phyloP scores from a whole-genome alignment of 768 basidiomycete genomes.

The Hemileccinum rubropunctum region DNA sequence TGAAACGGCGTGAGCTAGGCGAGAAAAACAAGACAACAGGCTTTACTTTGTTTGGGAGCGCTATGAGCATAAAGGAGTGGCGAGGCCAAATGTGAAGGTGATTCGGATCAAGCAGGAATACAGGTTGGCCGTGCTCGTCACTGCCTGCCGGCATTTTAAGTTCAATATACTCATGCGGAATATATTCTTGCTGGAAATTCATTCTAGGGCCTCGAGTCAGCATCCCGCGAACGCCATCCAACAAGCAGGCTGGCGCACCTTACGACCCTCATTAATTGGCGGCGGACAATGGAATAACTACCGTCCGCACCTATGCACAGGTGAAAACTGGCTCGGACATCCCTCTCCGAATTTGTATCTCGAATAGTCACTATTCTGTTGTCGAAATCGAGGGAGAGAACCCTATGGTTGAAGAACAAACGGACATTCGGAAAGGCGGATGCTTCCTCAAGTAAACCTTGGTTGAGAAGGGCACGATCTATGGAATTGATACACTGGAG shows the following conservation, averaged over 20 bases:
- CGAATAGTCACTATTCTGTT: constrained; percentile 51
- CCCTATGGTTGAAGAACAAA: constrained; percentile 79
- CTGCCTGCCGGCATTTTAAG: constrained; percentile 87
- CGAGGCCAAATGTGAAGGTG: constrained; percentile 99
- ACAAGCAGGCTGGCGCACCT: constrained; percentile 51
- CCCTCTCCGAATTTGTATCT: constrained; percentile 42
- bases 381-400: constrained; percentile 75
- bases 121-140: constrained; percentile 55
- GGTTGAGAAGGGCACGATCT: constrained; percentile 84
- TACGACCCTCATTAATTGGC: constrained; percentile 93
- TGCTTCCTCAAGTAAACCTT: constrained; percentile 76
- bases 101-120: constrained; percentile 86
- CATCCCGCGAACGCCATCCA: constrained; percentile 3
- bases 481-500: constrained; percentile 90
- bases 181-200: constrained; percentile 94
- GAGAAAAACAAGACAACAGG: constrained; percentile 24
- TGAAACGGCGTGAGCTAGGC: constrained; percentile 22
- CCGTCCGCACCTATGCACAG: constrained; percentile 93
- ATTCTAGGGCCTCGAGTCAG: constrained; percentile 54
- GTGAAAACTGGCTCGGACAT: constrained; percentile 57
- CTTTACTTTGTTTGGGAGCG: constrained; percentile 90
- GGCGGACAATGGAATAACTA: constrained; percentile 85
- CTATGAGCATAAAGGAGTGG: constrained; percentile 99
- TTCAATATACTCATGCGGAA: constrained; percentile 95
- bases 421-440: constrained; percentile 60